A percentile compares a stretch with the other conserved stretches of the same genome.
These are phyloP conservation scores for Pseudevernia furfuracea DNA, from an alignment of 495 filamentous ascomycete species.

Conservation along the genomic window DNA sequence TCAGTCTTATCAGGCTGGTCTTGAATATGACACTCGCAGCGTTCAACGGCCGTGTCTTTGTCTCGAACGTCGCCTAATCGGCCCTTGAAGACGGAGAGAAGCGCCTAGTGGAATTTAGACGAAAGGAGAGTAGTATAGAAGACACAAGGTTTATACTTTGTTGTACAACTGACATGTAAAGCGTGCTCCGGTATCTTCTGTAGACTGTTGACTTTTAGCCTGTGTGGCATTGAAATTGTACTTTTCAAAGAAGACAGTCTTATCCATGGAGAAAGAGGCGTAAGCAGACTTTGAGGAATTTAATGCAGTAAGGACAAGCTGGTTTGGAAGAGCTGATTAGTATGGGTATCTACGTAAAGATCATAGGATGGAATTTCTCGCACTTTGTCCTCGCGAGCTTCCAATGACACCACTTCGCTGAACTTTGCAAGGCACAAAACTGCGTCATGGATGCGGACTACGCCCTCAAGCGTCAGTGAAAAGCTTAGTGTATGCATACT, in stretches of 20 bases:
- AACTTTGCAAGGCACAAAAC: slow-evolving; percentile 88
- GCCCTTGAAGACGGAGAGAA: slow-evolving; percentile 68
- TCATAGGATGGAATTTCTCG: background rate
- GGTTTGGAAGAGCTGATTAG: slow-evolving; percentile 18
- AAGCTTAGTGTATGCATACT: slow-evolving; percentile 69
- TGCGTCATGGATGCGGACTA: slow-evolving; percentile 69
- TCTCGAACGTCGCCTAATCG: slow-evolving; percentile 52
- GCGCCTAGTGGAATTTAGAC: slow-evolving; percentile 40
- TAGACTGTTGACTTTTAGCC: slow-evolving; percentile 16
- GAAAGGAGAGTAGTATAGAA: slow-evolving; percentile 5
- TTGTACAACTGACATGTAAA: slow-evolving; percentile 71
- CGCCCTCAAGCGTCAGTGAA: slow-evolving; percentile 65
- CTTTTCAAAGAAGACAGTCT: slow-evolving; percentile 68
- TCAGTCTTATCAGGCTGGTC: slow-evolving; percentile 62
- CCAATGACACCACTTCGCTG: slow-evolving; percentile 79
- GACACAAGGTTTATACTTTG: slow-evolving; percentile 41
- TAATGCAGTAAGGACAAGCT: slow-evolving; percentile 76
- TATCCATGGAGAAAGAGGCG: slow-evolving; percentile 68
- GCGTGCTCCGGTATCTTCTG: slow-evolving; percentile 37
- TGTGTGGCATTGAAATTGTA: slow-evolving; percentile 55
- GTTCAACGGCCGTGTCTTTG: slow-evolving; percentile 71
- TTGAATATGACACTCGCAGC: slow-evolving; percentile 76
- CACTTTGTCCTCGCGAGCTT: slow-evolving; percentile 70
- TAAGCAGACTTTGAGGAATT: slow-evolving; percentile 94
- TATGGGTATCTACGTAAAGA: slow-evolving; percentile 3